Evolutionary conservation across 495 filamentous ascomycete species (phyloP), one percentile per base, ranked within the genome.

Genomic region (Cercophora samala): DNA sequence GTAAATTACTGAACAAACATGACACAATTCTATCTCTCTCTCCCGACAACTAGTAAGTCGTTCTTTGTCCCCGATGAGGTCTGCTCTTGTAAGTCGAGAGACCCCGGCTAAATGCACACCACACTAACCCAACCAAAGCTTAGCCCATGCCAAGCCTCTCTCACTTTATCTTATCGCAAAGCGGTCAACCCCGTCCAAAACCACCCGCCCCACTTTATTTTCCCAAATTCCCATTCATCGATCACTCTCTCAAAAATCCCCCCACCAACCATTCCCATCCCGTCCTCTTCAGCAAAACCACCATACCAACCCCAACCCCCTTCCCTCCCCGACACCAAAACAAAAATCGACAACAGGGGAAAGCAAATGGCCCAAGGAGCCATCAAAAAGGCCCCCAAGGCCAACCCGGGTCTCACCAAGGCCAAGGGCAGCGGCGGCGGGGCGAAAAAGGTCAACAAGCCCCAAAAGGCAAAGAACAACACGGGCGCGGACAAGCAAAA

Each of bases 311-410:
- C 24, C 37, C 15, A 54, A 62, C 56, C 25, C 23, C 25, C 64
- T 53, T 15, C 63, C 52, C 24, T 56, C 32, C 52, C 13, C 21
- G 22, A 29, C 9, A n/a, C n/a, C n/a, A 46, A 46, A 17, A 17
- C 9, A 17, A 56, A 67, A 32, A 22, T 52, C 52, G 29, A 46
- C 9, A 46, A 51, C 55, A 68, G n/a, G n/a, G n/a, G n/a, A n/a
- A n/a, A n/a, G n/a, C n/a, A 68, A 58, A 84, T 84, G 82, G 81
- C 78, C 18, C 82, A 84, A 76, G 82, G 82, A 70, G 70, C 76
- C 5, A 58, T 75, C 21, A 81, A 79, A 58, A 82, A 81, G 59
- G 56, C 71, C 15, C 46, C 73, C 54, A 72, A 75, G 58, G 54
- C 71, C 59, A 62, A 67, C 18, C 65, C 76, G 53, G 72, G 71